Base-by-base conservation (phyloP, 2,329 filamentous ascomycete genomes). In the Decorospora gaudefroyi region DNA sequence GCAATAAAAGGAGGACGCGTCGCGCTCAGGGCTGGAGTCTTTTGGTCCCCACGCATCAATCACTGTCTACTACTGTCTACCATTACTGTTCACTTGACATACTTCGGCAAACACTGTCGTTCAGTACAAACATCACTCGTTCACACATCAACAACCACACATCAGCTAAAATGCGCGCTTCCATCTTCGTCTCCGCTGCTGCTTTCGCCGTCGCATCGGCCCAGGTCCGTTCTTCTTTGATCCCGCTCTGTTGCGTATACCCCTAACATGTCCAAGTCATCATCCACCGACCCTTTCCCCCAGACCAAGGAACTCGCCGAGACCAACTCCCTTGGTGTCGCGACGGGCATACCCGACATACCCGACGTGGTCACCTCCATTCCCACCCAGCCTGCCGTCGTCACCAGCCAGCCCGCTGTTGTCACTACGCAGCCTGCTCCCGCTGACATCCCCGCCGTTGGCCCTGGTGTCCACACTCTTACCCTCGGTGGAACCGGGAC, bases 391-490 rank as follows among this genome's bases (percentile, higher is more conserved):
- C 65, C 66, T n/a, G 42, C 57, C 12, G 56, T 42, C 19, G 56
- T 49, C 21, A 58, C 59, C 36, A 21, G 22, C 6, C 57, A 63
- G 49, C 62, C 65, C 7, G 41, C 53, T 18, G 51, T 39, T 7
- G 53, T 52, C 18, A 61, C 58, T 25, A 37, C 49, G 4, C 57
- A 62, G 55, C 66, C 68, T 28, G n/a, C 44, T 13, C 48, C 56
- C 15, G 63, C 60, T 37, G 54, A 60, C 53, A 68, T 72, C 40
- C 69, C 69, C 2, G 69, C 67, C n/a, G 61, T 67, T 6, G 59
- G 57, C 50, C 36, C 64, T 35, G 69, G 69, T 46, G 44, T 70
- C 48, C 47, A 64, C 55, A 72, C 69, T 42, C 55, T 70, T 39
- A 39, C 58, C 37, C 49, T 68, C 26, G 49, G 48, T 33, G 57